Evolutionary conservation across 129 eudicot species (phyloP).

Genomic region (Helichrysum umbraculigerum): DNA sequence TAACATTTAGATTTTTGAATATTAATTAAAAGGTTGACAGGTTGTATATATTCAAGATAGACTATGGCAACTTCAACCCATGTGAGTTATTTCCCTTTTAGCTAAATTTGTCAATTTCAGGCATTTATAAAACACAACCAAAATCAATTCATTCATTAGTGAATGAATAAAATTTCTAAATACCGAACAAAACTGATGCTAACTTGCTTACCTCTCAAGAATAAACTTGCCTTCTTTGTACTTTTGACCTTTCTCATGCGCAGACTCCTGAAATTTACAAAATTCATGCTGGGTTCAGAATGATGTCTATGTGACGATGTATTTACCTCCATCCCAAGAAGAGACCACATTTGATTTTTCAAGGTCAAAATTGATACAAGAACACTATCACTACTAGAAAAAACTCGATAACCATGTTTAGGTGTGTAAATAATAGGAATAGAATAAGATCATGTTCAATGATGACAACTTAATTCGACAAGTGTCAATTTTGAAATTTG

Average conservation of each 20-base stretch:
- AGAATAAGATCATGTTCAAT: no score
- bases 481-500: no score
- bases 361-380: background rate
- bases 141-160: background rate
- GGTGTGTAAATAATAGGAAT: background rate
- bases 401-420: background rate
- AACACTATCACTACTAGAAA: background rate
- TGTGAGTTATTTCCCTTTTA: background rate
- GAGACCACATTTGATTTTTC: constrained; percentile 4
- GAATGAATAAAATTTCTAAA: background rate
- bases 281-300: background rate
- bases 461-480: no score
- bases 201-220: constrained; percentile 55
- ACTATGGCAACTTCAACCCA: background rate
- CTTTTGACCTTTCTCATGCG: constrained; percentile 60
- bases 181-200: background rate
- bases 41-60: background rate
- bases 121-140: background rate
- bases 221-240: constrained; percentile 85
- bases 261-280: constrained; percentile 55
- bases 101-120: background rate
- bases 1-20: background rate
- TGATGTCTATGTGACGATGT: background rate
- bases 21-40: background rate
- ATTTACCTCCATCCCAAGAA: background rate